phyloP scores from a whole-genome alignment of 1,139 yeast genomes.

The Taiozyma sp. region DNA sequence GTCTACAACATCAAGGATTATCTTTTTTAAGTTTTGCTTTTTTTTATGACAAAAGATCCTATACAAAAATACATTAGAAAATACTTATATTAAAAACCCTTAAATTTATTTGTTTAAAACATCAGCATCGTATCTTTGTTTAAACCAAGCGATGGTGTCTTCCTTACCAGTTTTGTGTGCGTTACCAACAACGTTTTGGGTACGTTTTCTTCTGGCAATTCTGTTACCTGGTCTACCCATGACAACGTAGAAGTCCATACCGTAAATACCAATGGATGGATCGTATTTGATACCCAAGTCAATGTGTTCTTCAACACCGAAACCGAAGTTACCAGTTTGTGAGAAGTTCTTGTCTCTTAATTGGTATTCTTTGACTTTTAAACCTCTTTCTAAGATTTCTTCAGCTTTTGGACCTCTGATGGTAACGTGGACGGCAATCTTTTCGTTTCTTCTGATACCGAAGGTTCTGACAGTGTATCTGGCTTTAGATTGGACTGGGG shows the following conservation, averaged over 20 bases:
- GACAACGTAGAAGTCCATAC: constrained; percentile 99
- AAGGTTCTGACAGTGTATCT: constrained; percentile 99
- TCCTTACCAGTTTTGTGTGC: constrained; percentile 88
- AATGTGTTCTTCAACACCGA: constrained; percentile 99
- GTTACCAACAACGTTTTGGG: constrained; percentile 85
- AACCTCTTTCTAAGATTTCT: constrained; percentile 99
- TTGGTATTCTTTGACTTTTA: constrained; percentile 99
- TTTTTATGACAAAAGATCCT: neutral
- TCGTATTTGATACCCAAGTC: constrained; percentile 99
- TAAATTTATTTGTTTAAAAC: constrained; percentile 68
- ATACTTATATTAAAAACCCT: neutral
- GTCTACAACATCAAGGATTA: neutral
- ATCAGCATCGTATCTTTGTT: constrained; percentile 99
- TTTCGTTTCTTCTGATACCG: constrained; percentile 99
- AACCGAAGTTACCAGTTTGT: constrained; percentile 99
- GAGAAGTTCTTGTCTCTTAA: constrained; percentile 92
- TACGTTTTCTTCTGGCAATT: constrained; percentile 99
- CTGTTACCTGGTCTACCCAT: constrained; percentile 99
- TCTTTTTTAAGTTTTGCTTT: neutral
- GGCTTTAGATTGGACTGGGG: constrained; percentile 99
- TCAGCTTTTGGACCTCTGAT: constrained; percentile 99
- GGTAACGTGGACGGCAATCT: constrained; percentile 99
- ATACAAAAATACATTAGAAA: neutral
- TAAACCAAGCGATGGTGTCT: constrained; percentile 98
- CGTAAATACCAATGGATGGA: constrained; percentile 99